Evolutionary conservation across 2,329 filamentous ascomycete species (phyloP).

Genomic region (Cladosporium phlei): DNA sequence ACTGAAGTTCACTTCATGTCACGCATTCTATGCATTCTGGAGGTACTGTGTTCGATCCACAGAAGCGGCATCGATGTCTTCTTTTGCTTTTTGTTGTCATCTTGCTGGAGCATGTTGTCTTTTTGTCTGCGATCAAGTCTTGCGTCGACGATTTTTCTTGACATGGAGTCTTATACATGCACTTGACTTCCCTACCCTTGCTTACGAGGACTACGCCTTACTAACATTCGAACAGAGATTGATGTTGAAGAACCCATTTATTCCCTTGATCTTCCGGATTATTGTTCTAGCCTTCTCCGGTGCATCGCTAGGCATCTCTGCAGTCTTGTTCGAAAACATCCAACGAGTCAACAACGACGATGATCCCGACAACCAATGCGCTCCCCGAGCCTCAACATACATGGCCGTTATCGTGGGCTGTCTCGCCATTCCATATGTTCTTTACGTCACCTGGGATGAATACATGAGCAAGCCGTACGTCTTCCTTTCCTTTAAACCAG

Average conservation of each 20-base stretch:
- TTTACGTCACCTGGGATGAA: slow-evolving; percentile 94
- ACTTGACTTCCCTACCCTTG: neutral
- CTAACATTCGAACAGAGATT: slow-evolving; percentile 41
- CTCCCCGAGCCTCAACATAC: slow-evolving; percentile 60
- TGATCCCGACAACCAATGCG: slow-evolving; percentile 33
- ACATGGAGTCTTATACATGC: no score
- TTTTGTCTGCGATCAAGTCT: neutral
- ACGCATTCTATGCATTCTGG: slow-evolving; percentile 31
- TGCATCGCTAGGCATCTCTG: slow-evolving; percentile 72
- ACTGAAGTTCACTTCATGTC: slow-evolving; percentile 28
- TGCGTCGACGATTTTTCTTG: neutral
- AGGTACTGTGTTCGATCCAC: slow-evolving; percentile 37
- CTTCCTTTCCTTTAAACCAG: no score
- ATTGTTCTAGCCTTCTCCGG: slow-evolving; percentile 79
- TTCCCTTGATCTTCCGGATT: slow-evolving; percentile 77
- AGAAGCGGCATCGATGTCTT: slow-evolving; percentile 26
- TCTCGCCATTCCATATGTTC: slow-evolving; percentile 80
- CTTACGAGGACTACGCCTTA: neutral
- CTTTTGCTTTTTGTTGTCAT: slow-evolving; percentile 7
- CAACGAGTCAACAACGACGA: slow-evolving; percentile 34
- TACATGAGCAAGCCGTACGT: slow-evolving; percentile 77
- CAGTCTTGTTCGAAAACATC: slow-evolving; percentile 59
- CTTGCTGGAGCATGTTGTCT: no score
- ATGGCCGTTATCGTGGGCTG: slow-evolving; percentile 88
- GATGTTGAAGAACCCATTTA: slow-evolving; percentile 74